A percentile compares a stretch with the other conserved stretches of the same genome.
These are phyloP conservation scores for Arachnomyces sp. DNA, from an alignment of 2,329 filamentous ascomycete genomes.

Conservation along the genomic window DNA sequence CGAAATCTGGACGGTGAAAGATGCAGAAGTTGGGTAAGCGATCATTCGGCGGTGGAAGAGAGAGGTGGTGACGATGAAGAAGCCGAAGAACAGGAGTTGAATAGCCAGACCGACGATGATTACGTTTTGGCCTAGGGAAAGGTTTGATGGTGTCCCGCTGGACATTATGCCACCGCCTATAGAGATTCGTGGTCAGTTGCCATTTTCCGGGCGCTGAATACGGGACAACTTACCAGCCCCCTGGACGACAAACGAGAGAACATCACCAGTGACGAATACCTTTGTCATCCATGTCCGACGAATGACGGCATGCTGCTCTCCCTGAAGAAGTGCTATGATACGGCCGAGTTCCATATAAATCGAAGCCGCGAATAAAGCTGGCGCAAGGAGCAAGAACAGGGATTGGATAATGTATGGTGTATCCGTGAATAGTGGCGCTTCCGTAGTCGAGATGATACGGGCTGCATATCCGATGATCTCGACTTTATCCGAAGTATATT, in stretches of 20 bases:
- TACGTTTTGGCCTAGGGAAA: slow-evolving; percentile 33
- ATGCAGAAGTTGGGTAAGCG: background rate
- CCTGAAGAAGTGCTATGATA: slow-evolving; percentile 21
- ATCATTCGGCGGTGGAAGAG: slow-evolving; percentile 2
- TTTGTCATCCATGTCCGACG: slow-evolving; percentile 23
- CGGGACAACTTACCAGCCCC: slow-evolving; percentile 7
- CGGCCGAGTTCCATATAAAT: slow-evolving; percentile 29
- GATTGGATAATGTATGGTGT: slow-evolving; percentile 22
- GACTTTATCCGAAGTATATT: slow-evolving; percentile 7
- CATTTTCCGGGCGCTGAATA: background rate
- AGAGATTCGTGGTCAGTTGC: too few species aligned
- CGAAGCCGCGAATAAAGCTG: slow-evolving; percentile 28
- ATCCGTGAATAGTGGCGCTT: slow-evolving; percentile 7
- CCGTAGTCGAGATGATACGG: slow-evolving; percentile 5
- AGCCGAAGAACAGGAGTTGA: slow-evolving; percentile 43
- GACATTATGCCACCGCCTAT: slow-evolving; percentile 36
- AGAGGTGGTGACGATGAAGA: slow-evolving; percentile 34
- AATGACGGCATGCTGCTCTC: slow-evolving; percentile 21
- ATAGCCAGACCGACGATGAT: slow-evolving; percentile 42
- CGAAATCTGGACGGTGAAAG: background rate
- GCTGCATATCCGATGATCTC: slow-evolving; percentile 11
- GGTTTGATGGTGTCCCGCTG: slow-evolving; percentile 16
- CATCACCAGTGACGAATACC: slow-evolving; percentile 18
- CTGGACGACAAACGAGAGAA: slow-evolving; percentile 18
- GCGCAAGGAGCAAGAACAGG: slow-evolving; percentile 25